Base-by-base conservation (phyloP, 2,329 filamentous ascomycete species). In the Fusarium sp. region DNA sequence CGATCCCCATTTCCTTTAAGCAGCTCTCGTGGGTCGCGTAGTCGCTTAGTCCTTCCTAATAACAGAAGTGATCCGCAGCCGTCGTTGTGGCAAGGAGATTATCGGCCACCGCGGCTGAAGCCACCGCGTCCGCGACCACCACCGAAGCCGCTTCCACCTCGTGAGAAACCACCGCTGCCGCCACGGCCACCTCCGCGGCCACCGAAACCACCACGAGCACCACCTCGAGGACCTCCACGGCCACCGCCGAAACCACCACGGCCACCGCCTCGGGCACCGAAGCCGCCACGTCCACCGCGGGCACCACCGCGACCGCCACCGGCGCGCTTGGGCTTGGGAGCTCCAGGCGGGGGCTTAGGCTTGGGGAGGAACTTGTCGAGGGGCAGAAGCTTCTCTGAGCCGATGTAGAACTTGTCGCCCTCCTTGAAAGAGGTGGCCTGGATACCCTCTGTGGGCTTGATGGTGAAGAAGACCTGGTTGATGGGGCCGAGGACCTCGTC, bases 401-500 rank as follows among this genome's bases (percentile, higher is more conserved):
- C 94, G 81, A 98, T 98, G 88, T 92, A 99, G 86, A 99, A 97
- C 87, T 97, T 98, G 88, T 98, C 96, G 82, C 96, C 96, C 73
- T 92, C 86, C 88, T 98, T 97, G 91, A 98, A 99, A 45, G 93
- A 96, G 68, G 92, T 90, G 72, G 96, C 95, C 84, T 97, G 93
- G 83, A 99, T 98, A 79, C 96, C 96, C 83, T 98, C 96, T 82
- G 94, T 92, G 62, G 96, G 95, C 87, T 98, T 98, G 84, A 99
- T 93, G 80, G 96, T 98, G 89, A 99, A 99, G 88, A 93, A 98
- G 80, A 98, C 94, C 85, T 98, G 93, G 89, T 98, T 98, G 85
- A 99, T 94, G 74, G 96, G 96, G 66, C 96, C 96, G 78, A 99
- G 92, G 77, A 99, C 93, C 87, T 99, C 96, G 86, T 99, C 96